Evolutionary conservation across 2,329 filamentous ascomycete genomes (phyloP).

Genomic region (Fusarium sp.): DNA sequence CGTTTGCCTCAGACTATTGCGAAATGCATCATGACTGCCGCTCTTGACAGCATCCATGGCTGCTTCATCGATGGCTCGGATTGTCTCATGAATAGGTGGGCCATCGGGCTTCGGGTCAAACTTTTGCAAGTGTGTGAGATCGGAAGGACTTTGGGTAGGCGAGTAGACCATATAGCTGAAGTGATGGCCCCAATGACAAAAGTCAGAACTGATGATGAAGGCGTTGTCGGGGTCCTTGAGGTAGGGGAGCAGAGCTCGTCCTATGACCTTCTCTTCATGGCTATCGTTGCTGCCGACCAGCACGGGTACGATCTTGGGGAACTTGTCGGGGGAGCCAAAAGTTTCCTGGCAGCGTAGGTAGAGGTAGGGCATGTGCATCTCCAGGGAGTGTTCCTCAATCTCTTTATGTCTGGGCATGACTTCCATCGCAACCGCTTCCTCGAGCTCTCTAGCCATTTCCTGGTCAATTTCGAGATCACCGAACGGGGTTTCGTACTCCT

Average conservation of each 20-base stretch:
- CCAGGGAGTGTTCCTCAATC: constrained; percentile 88
- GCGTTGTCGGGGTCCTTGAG: constrained; percentile 78
- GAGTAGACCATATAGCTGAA: constrained; percentile 85
- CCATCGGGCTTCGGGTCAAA: constrained; percentile 49
- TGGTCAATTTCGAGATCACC: constrained; percentile 75
- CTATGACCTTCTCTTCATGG: constrained; percentile 74
- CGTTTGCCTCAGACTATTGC: constrained; percentile 74
- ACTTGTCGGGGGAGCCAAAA: constrained; percentile 62
- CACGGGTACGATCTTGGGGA: constrained; percentile 84
- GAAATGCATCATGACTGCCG: constrained; percentile 76
- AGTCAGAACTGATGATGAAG: constrained; percentile 93
- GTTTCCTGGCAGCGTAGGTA: constrained; percentile 75
- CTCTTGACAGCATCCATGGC: constrained; percentile 88
- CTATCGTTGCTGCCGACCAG: constrained; percentile 80
- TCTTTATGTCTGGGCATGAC: constrained; percentile 75
- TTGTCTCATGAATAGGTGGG: constrained; percentile 82
- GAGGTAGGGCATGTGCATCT: constrained; percentile 96
- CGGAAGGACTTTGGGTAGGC: constrained; percentile 54
- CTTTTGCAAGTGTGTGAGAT: constrained; percentile 53
- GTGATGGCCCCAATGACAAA: constrained; percentile 92
- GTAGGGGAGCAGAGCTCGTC: constrained; percentile 79
- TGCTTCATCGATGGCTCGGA: constrained; percentile 79
- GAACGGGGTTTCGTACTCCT: constrained; percentile 77
- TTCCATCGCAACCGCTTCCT: constrained; percentile 48
- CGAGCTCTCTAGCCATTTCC: constrained; percentile 62